Evolutionary conservation across 2,329 filamentous ascomycete genomes (phyloP).

Genomic region (Neurospora crassa): DNA sequence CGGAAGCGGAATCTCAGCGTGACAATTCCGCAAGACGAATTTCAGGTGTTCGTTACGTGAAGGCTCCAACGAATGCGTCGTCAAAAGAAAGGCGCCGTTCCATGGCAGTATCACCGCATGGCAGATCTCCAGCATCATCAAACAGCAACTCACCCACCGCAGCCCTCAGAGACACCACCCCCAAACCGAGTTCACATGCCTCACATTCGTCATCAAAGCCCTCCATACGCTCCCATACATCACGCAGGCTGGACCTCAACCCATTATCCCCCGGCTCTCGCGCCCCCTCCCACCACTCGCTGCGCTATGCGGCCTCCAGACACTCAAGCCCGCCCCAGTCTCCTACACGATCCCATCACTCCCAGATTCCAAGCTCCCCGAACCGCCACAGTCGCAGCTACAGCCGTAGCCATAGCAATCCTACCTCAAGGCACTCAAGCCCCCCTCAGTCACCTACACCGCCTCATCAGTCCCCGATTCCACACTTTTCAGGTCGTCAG

Average conservation of each 20-base stretch:
- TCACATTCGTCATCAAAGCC: neutral
- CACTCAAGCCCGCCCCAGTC: neutral
- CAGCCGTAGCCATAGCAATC: neutral
- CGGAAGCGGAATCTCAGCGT: neutral
- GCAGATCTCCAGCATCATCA: neutral
- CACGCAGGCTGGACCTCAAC: neutral
- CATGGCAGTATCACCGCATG: neutral
- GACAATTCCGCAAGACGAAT: neutral
- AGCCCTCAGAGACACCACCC: neutral
- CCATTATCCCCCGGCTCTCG: neutral
- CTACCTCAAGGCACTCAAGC: neutral
- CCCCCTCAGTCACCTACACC: neutral
- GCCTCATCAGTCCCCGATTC: neutral
- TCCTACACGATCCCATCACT: neutral
- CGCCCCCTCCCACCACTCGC: neutral
- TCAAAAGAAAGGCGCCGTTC: neutral
- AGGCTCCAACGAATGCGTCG: neutral
- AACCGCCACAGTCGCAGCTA: neutral
- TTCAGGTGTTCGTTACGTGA: neutral
- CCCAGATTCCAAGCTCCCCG: neutral
- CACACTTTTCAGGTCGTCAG: neutral
- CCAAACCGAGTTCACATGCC: neutral
- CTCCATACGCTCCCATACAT: neutral
- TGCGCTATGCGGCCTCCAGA: neutral
- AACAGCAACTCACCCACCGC: neutral